Conservation (phyloP, 2,329 filamentous ascomycete genomes). For the Fusarium odoratissimum region DNA sequence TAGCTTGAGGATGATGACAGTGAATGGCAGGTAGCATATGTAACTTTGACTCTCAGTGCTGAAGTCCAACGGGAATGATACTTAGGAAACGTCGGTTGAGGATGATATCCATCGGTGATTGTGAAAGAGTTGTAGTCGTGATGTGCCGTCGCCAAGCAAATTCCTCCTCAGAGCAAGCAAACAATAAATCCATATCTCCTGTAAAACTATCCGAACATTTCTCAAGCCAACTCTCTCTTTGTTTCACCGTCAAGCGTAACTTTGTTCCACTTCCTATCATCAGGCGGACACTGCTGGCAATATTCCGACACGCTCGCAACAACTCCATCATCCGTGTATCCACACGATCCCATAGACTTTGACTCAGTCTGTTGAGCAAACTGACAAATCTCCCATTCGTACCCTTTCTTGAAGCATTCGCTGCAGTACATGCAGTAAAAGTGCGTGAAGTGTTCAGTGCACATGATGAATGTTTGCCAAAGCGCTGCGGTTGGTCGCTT, state of each 20-base stretch:
- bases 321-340: conserved; percentile 3
- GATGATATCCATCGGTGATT: background rate
- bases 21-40: fast-evolving
- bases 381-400: conserved; percentile 9
- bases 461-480: background rate
- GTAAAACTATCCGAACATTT: background rate
- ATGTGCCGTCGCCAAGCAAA: fast-evolving
- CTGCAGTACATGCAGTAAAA: conserved; percentile 19
- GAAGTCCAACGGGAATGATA: fast-evolving
- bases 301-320: conserved; percentile 12
- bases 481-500: background rate
- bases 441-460: conserved; percentile 15
- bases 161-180: fast-evolving
- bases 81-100: background rate
- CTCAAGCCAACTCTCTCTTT: background rate
- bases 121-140: background rate
- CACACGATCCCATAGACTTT: conserved; percentile 21
- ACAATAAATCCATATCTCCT: background rate
- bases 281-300: conserved; percentile 17
- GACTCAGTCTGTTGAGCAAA: background rate
- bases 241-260: background rate
- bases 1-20: no score
- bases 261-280: conserved; percentile 23
- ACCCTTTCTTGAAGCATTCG: conserved; percentile 8
- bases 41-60: fast-evolving